Evolutionary conservation across 1,284 basidiomycete species (phyloP), one percentile per base, ranked within the genome.

Genomic region (Inonotus obliquus): DNA sequence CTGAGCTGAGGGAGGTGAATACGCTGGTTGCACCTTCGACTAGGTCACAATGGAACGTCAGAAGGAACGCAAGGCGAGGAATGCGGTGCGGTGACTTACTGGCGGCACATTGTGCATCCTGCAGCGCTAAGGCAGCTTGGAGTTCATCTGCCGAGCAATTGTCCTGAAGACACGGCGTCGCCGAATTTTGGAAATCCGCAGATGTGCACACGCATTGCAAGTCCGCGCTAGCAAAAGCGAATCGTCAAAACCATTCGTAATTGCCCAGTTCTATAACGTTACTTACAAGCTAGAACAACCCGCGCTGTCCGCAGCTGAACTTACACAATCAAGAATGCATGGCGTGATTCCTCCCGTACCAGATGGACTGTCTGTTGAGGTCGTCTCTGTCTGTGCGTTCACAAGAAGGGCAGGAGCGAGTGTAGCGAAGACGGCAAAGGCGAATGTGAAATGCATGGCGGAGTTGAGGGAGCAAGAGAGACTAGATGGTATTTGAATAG

Each of bases 301-400:
- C 9, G 65, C 61, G 38, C 25, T 37, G 4, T 55, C 23, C 17
- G 61, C 49, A 21, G 64, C 64, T 11, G 23, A 41, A 2, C 58
- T 57, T 17, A 62, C 57, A 49, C 65, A 66, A 17, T 48, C 59
- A 41, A 66, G 32, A n/a, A 65, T 32, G 41, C 65, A 66, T 7
- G 64, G 27, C 17, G 56, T 48, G 27, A 66, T 37, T n/a, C 54
- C 32, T n/a, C 7, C 41, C 5, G 41, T 44, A 17, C 41, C n/a
- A 6, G 41, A 14, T 44, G 41, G 41, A 21, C 6, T 21, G 17
- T 9, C 41, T 14, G 41, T 7, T n/a, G 41, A 44, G 19, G 41
- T 7, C 6, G 41, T 44, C 17, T n/a, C 41, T 17, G 41, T n/a
- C 41, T 44, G 41, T 17, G 41, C 41, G 19, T 21, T 21, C 1